Conservation (phyloP, 73 alveolate genomes). For the Blepharisma stoltei region DNA sequence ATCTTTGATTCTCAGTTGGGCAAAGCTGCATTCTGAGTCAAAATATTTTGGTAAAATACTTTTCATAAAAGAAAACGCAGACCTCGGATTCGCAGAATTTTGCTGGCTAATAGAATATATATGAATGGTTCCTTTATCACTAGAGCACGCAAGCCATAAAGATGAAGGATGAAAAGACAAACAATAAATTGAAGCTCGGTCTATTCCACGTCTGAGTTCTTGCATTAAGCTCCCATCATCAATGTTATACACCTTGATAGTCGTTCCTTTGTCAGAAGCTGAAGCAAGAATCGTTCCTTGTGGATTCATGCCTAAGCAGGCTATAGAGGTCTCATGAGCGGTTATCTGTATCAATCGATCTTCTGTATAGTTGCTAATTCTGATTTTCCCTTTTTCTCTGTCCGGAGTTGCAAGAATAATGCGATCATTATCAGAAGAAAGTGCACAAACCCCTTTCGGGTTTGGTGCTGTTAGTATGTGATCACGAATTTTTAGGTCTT, state of each 20-base stretch:
- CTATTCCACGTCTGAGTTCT: conserved; percentile 95
- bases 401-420: conserved; percentile 91
- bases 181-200: conserved; percentile 86
- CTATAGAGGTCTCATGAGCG: conserved; percentile 70
- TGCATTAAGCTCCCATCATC: conserved; percentile 56
- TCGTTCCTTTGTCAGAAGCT: conserved; percentile 89
- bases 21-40: conserved; percentile 95
- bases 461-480: conserved; percentile 87
- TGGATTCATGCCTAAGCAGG: conserved; percentile 67
- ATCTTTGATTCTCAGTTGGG: conserved; percentile 82
- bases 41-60: conserved; percentile 63
- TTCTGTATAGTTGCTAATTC: conserved; percentile 67
- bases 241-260: conserved; percentile 71
- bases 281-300: conserved; percentile 90
- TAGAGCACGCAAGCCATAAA: conserved; percentile 84
- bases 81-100: conserved; percentile 32
- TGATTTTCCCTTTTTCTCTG: conserved; percentile 76
- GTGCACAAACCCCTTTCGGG: conserved; percentile 77
- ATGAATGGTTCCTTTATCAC: conserved; percentile 97
- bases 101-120: conserved; percentile 54
- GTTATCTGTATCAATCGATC: conserved; percentile 40
- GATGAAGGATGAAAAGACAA: conserved; percentile 82
- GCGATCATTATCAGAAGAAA: conserved; percentile 66
- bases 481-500: conserved; percentile 81
- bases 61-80: conserved; percentile 64